phyloP scores from a whole-genome alignment of 2,329 filamentous ascomycete genomes.

The Colletotrichum zoysiae region DNA sequence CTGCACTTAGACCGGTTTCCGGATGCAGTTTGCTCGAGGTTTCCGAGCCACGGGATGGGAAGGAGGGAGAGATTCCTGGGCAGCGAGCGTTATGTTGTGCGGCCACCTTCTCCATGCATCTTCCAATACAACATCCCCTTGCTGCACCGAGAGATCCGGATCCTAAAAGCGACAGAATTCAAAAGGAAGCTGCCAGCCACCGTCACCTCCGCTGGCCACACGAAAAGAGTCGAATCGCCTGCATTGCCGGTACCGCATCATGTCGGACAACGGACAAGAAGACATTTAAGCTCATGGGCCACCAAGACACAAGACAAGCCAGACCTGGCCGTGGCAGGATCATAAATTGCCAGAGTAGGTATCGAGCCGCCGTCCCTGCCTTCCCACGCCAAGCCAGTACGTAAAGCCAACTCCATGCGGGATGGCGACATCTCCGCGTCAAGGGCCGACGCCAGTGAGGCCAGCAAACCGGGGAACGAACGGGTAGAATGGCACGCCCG shows the following conservation, averaged over 20 bases:
- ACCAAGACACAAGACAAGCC: constrained; percentile 2
- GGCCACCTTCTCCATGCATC: neutral
- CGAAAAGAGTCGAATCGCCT: neutral
- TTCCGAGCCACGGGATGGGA: constrained; percentile 16
- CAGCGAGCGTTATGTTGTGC: neutral
- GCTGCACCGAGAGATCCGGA: neutral
- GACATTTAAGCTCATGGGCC: constrained; percentile 15
- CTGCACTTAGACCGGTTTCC: constrained; percentile 17
- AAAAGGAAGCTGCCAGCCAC: neutral
- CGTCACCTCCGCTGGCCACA: no score
- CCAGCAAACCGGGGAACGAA: constrained; percentile 37
- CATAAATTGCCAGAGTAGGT: neutral
- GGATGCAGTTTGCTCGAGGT: constrained; percentile 17
- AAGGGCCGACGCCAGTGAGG: constrained; percentile 31
- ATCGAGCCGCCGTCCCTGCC: constrained; percentile 5
- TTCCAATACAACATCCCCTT: neutral
- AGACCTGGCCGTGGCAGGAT: neutral
- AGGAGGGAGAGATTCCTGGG: neutral
- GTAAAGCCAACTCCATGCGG: constrained; percentile 14
- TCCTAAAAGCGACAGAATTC: neutral
- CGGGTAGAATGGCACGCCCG: constrained; percentile 30
- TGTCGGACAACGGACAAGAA: neutral
- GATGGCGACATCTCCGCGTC: constrained; percentile 34
- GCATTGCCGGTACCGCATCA: neutral
- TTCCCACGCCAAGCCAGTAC: constrained; percentile 10